Percentiles rank a stretch among this genome's conserved stretches.
These are phyloP conservation scores for Erythrophleum fordii DNA, from an alignment of 306 rosid species.

Conservation along the genomic window DNA sequence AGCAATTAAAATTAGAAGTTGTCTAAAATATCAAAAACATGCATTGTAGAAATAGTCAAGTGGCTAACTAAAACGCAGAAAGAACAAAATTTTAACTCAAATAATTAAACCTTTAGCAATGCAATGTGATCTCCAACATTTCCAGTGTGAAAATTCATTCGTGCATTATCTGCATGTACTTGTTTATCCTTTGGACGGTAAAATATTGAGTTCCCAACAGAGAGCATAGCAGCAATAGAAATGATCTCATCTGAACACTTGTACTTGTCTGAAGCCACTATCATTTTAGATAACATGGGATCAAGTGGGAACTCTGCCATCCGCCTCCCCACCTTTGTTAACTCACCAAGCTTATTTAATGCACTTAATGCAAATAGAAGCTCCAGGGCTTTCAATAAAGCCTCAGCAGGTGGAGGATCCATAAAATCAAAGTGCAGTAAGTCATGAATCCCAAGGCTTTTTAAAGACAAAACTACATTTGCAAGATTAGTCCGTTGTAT, in stretches of 20 bases:
- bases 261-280: conserved; percentile 90
- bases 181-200: conserved; percentile 99
- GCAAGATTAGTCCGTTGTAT: conserved; percentile 93
- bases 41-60: conserved; percentile 31
- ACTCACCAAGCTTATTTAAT: conserved; percentile 81
- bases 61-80: conserved; percentile 5
- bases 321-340: conserved; percentile 87
- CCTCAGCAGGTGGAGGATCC: conserved; percentile 99
- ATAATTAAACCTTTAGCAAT: conserved; percentile 67
- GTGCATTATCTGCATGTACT: conserved; percentile 96
- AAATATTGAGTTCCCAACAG: conserved; percentile 89
- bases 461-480: conserved; percentile 82
- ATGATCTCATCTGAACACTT: conserved; percentile 88
- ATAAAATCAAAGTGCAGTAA: conserved; percentile 84
- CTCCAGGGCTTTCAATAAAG: conserved; percentile 90
- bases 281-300: conserved; percentile 92
- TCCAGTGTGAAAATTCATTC: conserved; percentile 88
- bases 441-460: conserved; percentile 93
- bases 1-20: neutral
- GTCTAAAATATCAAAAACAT: neutral
- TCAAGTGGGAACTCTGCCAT: conserved; percentile 99
- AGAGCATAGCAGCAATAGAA: conserved; percentile 92
- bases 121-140: conserved; percentile 95
- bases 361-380: conserved; percentile 87
- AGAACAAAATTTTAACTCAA: neutral